Evolutionary conservation across 345 rosid species (phyloP), one percentile per base, ranked within the genome.

Genomic region (Salix arbutifolia): DNA sequence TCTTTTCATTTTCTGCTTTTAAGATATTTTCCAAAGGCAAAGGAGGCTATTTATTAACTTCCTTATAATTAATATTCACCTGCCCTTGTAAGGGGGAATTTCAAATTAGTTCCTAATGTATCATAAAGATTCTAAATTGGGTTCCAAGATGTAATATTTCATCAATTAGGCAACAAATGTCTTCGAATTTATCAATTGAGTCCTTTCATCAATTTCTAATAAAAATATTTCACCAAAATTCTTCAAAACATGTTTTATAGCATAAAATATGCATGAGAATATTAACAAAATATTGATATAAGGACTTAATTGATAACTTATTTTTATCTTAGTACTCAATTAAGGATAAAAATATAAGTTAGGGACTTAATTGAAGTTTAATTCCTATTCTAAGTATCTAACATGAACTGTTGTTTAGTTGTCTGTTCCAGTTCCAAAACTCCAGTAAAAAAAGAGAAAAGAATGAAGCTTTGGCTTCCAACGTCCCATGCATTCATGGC

Each of bases 381-480:
- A 38, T 44, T 44, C 48, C 6, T 50, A 50, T 17, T 19, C 13
- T 40, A 40, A 40, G 40, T 37, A 37, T 37, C 8, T 48, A 48
- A 5, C 53, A 42, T 48, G 1, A 1, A 48, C 19, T 17, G 6
- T 48, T 17, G 6, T 48, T 48, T 5, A 1, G 58, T 0, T 19
- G 10, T 52, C 23, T 76, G 38, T 76, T 48, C 38, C 25, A 56
- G 30, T 31, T 28, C 30, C 35, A 60, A 14, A 73, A 23, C 65
- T 60, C 10, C 0, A 12, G 35, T 62, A 62, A 12, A 6, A 11
- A 42, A 11, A 2, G 1, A 42, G 46, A 42, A 46, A 69, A 52
- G 25, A 35, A 80, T 82, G 83, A 69, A 78, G 78, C 42, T 68
- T 79, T 70, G 67, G 2, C 30, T 61, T 13, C 4, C 8, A 6